phyloP scores from a whole-genome alignment of 495 filamentous ascomycete species.

The Lasiosphaeria miniovina region DNA sequence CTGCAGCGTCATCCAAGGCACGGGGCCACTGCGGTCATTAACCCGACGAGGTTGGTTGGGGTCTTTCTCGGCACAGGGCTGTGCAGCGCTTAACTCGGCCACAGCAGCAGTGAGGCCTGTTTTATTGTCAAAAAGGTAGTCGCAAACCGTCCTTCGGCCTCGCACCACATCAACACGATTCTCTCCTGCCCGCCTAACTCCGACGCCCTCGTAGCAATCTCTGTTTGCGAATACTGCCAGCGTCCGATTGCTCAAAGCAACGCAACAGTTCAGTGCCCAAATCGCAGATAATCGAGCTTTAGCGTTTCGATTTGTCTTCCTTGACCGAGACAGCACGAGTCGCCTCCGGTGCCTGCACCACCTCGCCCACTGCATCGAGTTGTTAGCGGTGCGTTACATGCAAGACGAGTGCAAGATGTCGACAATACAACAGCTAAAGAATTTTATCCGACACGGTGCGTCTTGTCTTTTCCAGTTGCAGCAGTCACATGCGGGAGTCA shows the following conservation, averaged over 20 bases:
- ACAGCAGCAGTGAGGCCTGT: no score
- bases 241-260: background rate
- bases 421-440: constrained; percentile 80
- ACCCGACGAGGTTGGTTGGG: no score
- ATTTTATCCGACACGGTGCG: constrained; percentile 92
- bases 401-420: constrained; percentile 52
- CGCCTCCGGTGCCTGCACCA: background rate
- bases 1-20: no score
- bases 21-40: no score
- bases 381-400: background rate
- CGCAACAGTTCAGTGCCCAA: background rate
- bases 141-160: no score
- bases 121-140: no score
- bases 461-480: background rate
- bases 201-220: constrained; percentile 22
- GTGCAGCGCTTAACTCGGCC: no score
- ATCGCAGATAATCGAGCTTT: background rate
- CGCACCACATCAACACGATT: no score
- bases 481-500: background rate
- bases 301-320: background rate
- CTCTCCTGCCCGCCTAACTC: no score
- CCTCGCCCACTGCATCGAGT: background rate
- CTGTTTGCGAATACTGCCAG: constrained; percentile 4
- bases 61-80: no score
- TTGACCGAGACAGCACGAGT: background rate